These are phyloP conservation scores for Skeletonema grethae DNA, from an alignment of 108 stramenopile species.

Conservation along the genomic window DNA sequence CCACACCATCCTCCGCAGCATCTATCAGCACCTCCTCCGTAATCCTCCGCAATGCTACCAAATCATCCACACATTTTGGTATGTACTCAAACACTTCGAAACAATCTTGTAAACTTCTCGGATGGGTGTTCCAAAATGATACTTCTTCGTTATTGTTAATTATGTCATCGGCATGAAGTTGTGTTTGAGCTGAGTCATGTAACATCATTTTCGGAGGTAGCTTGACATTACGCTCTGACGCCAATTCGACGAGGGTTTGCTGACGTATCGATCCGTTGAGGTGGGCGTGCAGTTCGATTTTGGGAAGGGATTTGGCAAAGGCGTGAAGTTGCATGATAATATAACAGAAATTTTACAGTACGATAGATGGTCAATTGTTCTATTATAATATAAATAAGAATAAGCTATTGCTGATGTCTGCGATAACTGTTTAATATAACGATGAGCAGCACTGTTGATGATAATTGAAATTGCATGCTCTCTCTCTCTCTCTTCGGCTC, in stretches of 20 bases:
- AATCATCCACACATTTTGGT: conserved; percentile 62
- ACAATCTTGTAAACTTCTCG: conserved; percentile 69
- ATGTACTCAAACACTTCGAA: conserved; percentile 87
- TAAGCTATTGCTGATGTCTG: too few relatives aligned
- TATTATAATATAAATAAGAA: too few relatives aligned
- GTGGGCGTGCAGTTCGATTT: conserved; percentile 90
- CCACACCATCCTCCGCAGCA: conserved; percentile 71
- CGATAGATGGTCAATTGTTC: too few relatives aligned
- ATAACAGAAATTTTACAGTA: too few relatives aligned
- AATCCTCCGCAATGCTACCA: conserved; percentile 59
- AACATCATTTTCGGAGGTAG: conserved; percentile 41
- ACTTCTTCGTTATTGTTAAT: too few relatives aligned
- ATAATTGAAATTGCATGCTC: too few relatives aligned
- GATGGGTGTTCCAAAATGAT: conserved; percentile 46
- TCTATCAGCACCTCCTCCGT: conserved; percentile 75
- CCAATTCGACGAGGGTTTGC: conserved; percentile 73
- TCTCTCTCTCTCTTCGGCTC: too few relatives aligned
- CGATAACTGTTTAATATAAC: too few relatives aligned
- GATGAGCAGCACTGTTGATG: too few relatives aligned
- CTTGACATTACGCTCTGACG: conserved; percentile 47
- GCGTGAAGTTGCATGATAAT: conserved; percentile 7
- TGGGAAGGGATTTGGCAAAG: conserved; percentile 48
- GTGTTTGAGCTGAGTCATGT: neutral
- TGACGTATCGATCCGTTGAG: conserved; percentile 90
- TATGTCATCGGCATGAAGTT: conserved; percentile 6